phyloP scores from a whole-genome alignment of 2,329 filamentous ascomycete genomes.

The Westerdykella ornata region DNA sequence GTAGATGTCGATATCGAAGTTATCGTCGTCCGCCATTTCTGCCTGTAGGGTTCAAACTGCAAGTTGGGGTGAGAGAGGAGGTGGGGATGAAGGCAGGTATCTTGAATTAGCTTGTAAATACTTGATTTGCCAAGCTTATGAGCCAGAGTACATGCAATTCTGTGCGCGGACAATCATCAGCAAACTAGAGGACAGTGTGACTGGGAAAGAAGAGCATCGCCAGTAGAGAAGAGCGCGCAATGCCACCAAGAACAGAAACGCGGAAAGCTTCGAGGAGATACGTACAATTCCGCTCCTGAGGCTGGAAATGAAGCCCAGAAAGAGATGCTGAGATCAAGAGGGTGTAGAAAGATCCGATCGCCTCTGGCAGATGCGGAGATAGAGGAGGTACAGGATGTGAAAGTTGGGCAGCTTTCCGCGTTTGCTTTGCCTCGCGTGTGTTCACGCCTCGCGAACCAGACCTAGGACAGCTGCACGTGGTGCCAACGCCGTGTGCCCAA shows the following conservation, averaged over 20 bases:
- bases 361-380: slow-evolving; percentile 37
- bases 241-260: slow-evolving; percentile 10
- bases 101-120: slow-evolving; percentile 37
- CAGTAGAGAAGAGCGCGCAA: slow-evolving; percentile 9
- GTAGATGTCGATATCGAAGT: slow-evolving; percentile 66
- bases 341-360: slow-evolving; percentile 27
- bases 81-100: slow-evolving; percentile 19
- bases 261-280: slow-evolving; percentile 32
- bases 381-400: slow-evolving; percentile 33
- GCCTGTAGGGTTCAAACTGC: slow-evolving; percentile 12
- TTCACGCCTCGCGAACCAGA: slow-evolving; percentile 15
- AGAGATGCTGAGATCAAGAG: slow-evolving; percentile 29
- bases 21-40: slow-evolving; percentile 55
- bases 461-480: slow-evolving; percentile 23
- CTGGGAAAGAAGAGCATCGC: slow-evolving; percentile 8
- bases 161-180: slow-evolving; percentile 33
- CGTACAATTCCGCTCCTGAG: slow-evolving; percentile 35
- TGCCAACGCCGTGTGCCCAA: slow-evolving; percentile 20
- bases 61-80: slow-evolving; percentile 4
- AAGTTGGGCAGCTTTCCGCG: slow-evolving; percentile 24
- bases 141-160: slow-evolving; percentile 36
- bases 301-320: slow-evolving; percentile 28
- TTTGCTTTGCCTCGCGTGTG: slow-evolving; percentile 18
- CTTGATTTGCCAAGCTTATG: slow-evolving; percentile 31
- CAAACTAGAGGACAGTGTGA: slow-evolving; percentile 22